A percentile compares a stretch with the other conserved stretches of the same genome.
phyloP scores from a whole-genome alignment of 2,329 filamentous ascomycete species.

The Aureobasidium namibiae region DNA sequence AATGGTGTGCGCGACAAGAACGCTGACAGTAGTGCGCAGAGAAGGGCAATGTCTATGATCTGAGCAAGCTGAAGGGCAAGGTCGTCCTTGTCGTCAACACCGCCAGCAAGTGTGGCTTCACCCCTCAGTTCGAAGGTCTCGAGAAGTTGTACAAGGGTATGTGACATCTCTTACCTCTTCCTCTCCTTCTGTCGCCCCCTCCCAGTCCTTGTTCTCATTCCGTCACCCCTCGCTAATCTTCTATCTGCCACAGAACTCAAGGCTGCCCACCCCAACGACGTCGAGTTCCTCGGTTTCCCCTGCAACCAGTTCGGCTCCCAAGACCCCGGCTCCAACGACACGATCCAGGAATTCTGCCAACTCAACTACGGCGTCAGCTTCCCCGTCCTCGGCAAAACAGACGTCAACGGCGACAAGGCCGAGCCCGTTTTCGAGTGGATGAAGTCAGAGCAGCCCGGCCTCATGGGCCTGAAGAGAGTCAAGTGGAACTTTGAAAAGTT shows the following conservation, averaged over 20 bases:
- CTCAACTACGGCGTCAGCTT: conserved; percentile 91
- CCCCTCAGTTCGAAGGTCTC: conserved; percentile 84
- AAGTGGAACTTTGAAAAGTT: conserved; percentile 99
- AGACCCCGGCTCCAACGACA: conserved; percentile 66
- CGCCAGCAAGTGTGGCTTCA: conserved; percentile 98
- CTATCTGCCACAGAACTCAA: conserved; percentile 41
- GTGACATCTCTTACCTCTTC: neutral
- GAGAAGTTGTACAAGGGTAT: conserved; percentile 74
- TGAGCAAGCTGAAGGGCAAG: conserved; percentile 74
- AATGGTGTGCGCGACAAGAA: conserved; percentile 15
- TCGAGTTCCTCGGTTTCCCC: conserved; percentile 87
- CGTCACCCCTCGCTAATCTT: neutral
- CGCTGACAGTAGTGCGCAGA: conserved; percentile 42
- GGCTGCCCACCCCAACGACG: conserved; percentile 62
- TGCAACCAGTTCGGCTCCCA: conserved; percentile 96
- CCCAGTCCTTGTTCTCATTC: neutral
- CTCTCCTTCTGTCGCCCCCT: too few species aligned
- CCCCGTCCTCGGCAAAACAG: conserved; percentile 82
- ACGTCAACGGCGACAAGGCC: conserved; percentile 82
- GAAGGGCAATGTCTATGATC: conserved; percentile 62
- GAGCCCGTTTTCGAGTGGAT: conserved; percentile 72
- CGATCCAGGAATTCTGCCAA: conserved; percentile 67
- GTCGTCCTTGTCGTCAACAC: conserved; percentile 96
- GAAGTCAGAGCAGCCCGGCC: conserved; percentile 63
- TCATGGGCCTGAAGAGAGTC: conserved; percentile 80